phyloP scores from a whole-genome alignment of 2,329 filamentous ascomycete genomes.

The Aspergillus fructus region DNA sequence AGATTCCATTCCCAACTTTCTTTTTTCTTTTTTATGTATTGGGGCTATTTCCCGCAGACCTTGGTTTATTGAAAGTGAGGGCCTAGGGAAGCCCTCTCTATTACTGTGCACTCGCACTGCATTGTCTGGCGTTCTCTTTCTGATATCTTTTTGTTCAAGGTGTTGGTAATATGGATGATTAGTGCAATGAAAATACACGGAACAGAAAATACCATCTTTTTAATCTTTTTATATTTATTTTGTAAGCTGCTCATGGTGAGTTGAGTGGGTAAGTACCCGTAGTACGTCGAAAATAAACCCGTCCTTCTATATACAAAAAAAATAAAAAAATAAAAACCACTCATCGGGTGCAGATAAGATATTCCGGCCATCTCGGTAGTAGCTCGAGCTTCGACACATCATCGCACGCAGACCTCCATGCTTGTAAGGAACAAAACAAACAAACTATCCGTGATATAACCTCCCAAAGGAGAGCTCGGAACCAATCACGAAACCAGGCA shows the following conservation, averaged over 20 bases:
- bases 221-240: neutral
- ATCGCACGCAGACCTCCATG: neutral
- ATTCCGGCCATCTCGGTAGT: neutral
- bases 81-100: neutral
- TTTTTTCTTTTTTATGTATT: neutral
- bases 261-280: neutral
- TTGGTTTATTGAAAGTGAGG: neutral
- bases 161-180: neutral
- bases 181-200: neutral
- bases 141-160: neutral
- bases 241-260: neutral
- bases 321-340: neutral
- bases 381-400: neutral
- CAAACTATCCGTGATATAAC: neutral
- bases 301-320: neutral
- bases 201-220: neutral
- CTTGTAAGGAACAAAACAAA: neutral
- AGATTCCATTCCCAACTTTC: neutral
- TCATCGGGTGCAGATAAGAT: neutral
- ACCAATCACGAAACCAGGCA: neutral
- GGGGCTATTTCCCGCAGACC: neutral
- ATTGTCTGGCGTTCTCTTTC: conserved; percentile 13
- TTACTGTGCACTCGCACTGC: conserved; percentile 1
- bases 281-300: neutral
- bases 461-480: neutral